Base-by-base conservation (phyloP, 1,284 basidiomycete genomes). In the Cryptococcus sp. region DNA sequence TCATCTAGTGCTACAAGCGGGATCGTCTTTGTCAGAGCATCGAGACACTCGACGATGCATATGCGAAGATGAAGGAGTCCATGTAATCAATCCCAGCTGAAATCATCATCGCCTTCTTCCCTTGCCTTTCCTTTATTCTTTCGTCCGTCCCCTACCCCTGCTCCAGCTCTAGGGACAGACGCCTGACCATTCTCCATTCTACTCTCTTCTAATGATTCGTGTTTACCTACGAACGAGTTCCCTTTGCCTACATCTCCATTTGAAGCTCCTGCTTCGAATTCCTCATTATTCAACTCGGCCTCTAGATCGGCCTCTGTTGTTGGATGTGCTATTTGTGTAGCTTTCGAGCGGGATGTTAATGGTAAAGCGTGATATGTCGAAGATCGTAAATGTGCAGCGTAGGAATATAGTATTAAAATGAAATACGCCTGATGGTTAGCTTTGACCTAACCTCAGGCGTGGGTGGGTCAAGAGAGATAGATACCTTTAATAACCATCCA, bases 401-500 rank as follows among this genome's bases (percentile, higher is more conserved):
- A 98, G 10, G 94, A 97, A 74, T 98, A 98, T 32, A 98, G 78
- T 36, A 94, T 76, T 28, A 89, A 76, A 36, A 88, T 87, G 74
- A 98, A 93, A 78, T 97, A 98, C 59, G 96, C 80, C 93, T 97
- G 60, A 10, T 21, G 14, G 23, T n/a, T 40, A 18, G 32, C 18
- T 0, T 19, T n/a, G n/a, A n/a, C n/a, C n/a, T n/a, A n/a, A n/a
- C n/a, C n/a, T n/a, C n/a, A n/a, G n/a, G n/a, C n/a, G n/a, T n/a
- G n/a, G n/a, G n/a, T n/a, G n/a, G n/a, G n/a, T n/a, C n/a, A n/a
- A n/a, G n/a, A n/a, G n/a, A 10, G 7, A 2, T 13, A 74, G 82
- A 57, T 60, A 93, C 93, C 83, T 98, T 98, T 65, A 85, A 76
- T 16, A 91, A 59, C 90, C 92, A 98, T 7, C 91, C 88, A 1